Base-by-base conservation (phyloP, 495 filamentous ascomycete genomes). In the Acidiella bohemica region DNA sequence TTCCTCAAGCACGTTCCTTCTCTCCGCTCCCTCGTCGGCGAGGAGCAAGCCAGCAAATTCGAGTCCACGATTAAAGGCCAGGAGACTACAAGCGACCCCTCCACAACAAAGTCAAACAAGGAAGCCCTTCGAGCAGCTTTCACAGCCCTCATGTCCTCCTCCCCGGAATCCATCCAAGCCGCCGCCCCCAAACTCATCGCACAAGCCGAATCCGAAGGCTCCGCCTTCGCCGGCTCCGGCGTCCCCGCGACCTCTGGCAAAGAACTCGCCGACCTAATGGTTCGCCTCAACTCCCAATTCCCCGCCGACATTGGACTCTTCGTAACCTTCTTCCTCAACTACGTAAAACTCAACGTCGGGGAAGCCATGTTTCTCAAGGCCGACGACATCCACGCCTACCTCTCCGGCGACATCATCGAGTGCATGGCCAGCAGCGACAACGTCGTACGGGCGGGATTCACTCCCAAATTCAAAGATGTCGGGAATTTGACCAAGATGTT, bases 381-480 rank as follows among this genome's bases (percentile, higher is more conserved):
- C 12, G 84, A 97, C 53, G 90, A 95, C 51, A 93, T 95, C 45
- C 90, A 97, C 56, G 90, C 90, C 14, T 97, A 97, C 59, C 68
- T 97, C 23, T 85, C 79, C 18, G 90, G 90, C 31, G 90, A 97
- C 44, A 93, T 97, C 51, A 85, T 97, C 51, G 90, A 97, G 63
- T 96, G 90, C 68, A 97, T 97, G 90, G 90, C 90, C 1, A 80
- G 84, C 16, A 92, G 83, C 24, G 90, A 97, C 65, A 97, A 97
- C 47, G 90, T 97, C 5, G 87, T 97, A 16, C 87, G 90, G 23
- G 90, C 90, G 1, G 90, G 90, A 14, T 87, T 97, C 57, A 97
- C 90, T 0, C 90, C 90, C 8, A 97, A 97, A 60, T 96, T 88
- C 71, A 93, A 95, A 66, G 90, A 97, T 51, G 84, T 94, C 32